Base-by-base conservation (phyloP, 2,329 filamentous ascomycete species). In the Aspergillus arachidicola region DNA sequence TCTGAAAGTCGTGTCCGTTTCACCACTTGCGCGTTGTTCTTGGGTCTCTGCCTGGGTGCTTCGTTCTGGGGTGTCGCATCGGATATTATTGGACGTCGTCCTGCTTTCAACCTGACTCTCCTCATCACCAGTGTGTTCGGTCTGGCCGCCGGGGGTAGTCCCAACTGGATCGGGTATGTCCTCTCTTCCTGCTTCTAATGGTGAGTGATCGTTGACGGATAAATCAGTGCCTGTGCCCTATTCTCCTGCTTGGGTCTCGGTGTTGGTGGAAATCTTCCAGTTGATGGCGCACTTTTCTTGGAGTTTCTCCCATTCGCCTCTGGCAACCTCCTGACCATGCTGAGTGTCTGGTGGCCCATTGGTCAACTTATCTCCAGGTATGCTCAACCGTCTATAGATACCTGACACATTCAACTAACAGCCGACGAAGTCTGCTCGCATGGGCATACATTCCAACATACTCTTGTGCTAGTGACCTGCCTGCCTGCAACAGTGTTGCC, bases 291-390 rank as follows among this genome's bases (percentile, higher is more conserved):
- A 0, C 81, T 95, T 3, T 95, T 96, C 75, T 83, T 96, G 43
- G 93, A 96, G 72, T 94, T 94, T 68, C 80, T 96, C 0, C 93
- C 93, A 0, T 89, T 90, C 62, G 86, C 89, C 0, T 90, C 87
- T n/a, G 88, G 87, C 66, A 87, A 88, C 36, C 84, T 95, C 16
- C 81, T 95, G 34, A 95, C 92, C 0, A 82, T 94, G 55, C 82
- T 96, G n/a, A 93, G 91, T 7, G 86, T 93, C 9, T 95, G 91
- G 90, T 96, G 93, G 92, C 91, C 92, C 0, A 79, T 96, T 21
- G 93, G 92, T 6, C 91, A 95, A 73, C 83, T 96, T 9, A 84
- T 90, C 61, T 88, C 90, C 57, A 78, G 75, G 75, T 76, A 43
- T 32, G 73, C 70, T 23, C 21, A 46, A 26, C 30, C 16, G 23